Percentiles rank a stretch among this genome's conserved stretches.
Conservation (phyloP, 768 basidiomycete genomes). For the Macrolepiota fuliginosa region DNA sequence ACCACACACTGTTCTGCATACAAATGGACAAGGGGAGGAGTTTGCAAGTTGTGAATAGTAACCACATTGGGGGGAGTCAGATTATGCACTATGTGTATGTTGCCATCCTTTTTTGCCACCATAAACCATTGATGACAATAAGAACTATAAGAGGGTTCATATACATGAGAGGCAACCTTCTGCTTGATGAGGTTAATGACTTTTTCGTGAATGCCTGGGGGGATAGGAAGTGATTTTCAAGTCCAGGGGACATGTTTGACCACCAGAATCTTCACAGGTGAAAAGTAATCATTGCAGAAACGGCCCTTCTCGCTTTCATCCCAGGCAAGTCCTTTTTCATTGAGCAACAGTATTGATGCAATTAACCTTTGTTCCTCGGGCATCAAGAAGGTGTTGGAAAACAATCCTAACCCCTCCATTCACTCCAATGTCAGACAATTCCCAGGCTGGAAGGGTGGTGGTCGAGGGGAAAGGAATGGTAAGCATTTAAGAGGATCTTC, state of each 20-base stretch:
- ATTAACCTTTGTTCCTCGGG: too few relatives aligned
- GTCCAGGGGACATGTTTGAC: neutral
- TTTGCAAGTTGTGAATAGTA: neutral
- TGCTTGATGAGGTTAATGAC: neutral
- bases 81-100: neutral
- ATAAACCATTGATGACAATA: neutral
- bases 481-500: too few relatives aligned
- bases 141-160: neutral
- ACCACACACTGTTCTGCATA: conserved; percentile 30
- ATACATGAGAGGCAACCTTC: neutral
- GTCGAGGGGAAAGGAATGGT: too few relatives aligned
- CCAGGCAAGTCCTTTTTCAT: too few relatives aligned
- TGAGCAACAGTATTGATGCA: too few relatives aligned
- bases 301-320: neutral
- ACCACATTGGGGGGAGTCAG: neutral
- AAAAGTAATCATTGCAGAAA: neutral
- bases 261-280: neutral
- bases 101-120: neutral
- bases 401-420: too few relatives aligned
- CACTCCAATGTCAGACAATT: too few relatives aligned
- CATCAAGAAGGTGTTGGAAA: too few relatives aligned
- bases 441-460: too few relatives aligned
- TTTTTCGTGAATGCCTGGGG: neutral
- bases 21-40: conserved; percentile 30
- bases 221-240: neutral